Percentiles rank a stretch among this genome's conserved stretches.
These are phyloP conservation scores for Paratinospora sagittata DNA, from an alignment of 164 flowering plant species.

Conservation along the genomic window DNA sequence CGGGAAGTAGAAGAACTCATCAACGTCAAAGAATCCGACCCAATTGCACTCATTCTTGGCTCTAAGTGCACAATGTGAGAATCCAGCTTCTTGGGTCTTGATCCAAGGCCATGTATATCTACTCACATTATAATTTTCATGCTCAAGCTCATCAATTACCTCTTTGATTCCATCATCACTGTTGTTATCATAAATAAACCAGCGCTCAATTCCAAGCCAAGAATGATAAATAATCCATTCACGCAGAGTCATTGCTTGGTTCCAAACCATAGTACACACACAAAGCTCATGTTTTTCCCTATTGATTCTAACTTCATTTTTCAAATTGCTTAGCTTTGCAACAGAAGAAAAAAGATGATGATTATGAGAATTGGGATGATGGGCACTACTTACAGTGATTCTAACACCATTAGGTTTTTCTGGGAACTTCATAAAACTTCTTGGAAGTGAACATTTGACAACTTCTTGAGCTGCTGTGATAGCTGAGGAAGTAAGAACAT, in stretches of 20 bases:
- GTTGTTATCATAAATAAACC: constrained; percentile 88
- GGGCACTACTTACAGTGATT: constrained; percentile 38
- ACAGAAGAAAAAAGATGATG: constrained; percentile 48
- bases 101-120: constrained; percentile 86
- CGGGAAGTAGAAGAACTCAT: constrained; percentile 79
- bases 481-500: constrained; percentile 34
- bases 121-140: constrained; percentile 46
- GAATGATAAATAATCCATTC: constrained; percentile 80
- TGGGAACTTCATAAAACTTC: constrained; percentile 31
- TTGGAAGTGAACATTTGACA: constrained; percentile 58
- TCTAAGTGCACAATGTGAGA: constrained; percentile 71
- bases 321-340: constrained; percentile 38
- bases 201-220: constrained; percentile 77
- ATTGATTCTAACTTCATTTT: not conserved
- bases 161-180: constrained; percentile 62
- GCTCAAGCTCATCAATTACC: constrained; percentile 43
- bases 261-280: constrained; percentile 89
- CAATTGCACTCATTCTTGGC: constrained; percentile 65
- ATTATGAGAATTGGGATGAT: not conserved
- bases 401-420: constrained; percentile 42
- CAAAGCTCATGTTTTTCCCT: constrained; percentile 55
- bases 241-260: constrained; percentile 55
- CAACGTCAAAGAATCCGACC: constrained; percentile 84
- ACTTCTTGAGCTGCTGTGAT: constrained; percentile 75
- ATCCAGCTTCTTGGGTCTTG: constrained; percentile 91